Evolutionary conservation across 2,329 filamentous ascomycete species (phyloP), one percentile per base, ranked within the genome.

Genomic region (Cladorrhinum sp.): DNA sequence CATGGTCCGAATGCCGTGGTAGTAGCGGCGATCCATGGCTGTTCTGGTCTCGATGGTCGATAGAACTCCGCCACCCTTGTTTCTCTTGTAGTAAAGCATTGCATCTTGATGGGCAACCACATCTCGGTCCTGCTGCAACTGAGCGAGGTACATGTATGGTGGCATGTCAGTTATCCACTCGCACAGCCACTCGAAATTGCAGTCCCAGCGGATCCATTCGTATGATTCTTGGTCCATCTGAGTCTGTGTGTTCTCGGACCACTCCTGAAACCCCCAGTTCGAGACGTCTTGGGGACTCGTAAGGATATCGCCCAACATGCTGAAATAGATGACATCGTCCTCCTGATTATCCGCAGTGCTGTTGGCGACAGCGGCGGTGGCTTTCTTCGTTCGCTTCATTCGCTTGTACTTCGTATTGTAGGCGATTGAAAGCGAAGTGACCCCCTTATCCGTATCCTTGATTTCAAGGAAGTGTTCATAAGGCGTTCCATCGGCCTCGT

Each of bases 391-490:
- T 52, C 93, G 83, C 79, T 99, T 99, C 2, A 99, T 82, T 8
- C 96, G 88, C 78, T 98, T 99, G 78, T 99, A 99, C 73, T 99
- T 99, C 0, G 95, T 99, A 70, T 98, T 98, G 76, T 99, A 99
- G 0, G 94, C 93, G 63, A 99, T 97, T 64, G 97, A 93, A 62
- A 98, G 90, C 72, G 90, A 95, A 23, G 81, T 82, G 1, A 78
- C 79, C 67, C 89, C 66, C 2, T 90, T 91, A 14, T 86, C 84
- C 26, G 89, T 88, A 67, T 97, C 92, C 62, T 92, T 92, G 72
- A 99, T 96, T 69, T 97, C 92, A 30, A 98, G 88, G 64, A 97
- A 97, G 72, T 99, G 95, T 73, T 99, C 95, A 71, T 99, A 99
- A 2, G 95, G 95, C 0, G 95, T 98, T 9, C 95, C 95, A 71